Conservation (phyloP, 2,329 filamentous ascomycete genomes). For the Septoria linicola region DNA sequence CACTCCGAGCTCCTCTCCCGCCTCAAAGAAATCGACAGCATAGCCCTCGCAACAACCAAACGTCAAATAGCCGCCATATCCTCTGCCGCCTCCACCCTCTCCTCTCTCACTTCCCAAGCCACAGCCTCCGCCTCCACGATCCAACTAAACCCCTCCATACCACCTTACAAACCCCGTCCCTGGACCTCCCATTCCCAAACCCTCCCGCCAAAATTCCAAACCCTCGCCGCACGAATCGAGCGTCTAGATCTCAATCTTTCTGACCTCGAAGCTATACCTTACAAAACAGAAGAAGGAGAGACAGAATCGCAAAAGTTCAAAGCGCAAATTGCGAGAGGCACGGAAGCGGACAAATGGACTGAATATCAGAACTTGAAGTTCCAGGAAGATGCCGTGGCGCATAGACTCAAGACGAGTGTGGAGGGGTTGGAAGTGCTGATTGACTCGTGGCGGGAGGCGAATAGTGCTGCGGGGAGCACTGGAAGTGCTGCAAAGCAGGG, state of each 20-base stretch:
- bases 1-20: not conserved
- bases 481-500: no score
- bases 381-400: not conserved
- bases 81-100: not conserved
- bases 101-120: not conserved
- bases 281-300: conserved; percentile 1
- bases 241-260: conserved; percentile 7
- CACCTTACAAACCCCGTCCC: conserved; percentile 6
- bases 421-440: not conserved
- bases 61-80: conserved; percentile 2
- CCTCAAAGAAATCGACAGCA: conserved; percentile 15
- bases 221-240: not conserved
- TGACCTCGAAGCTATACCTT: conserved; percentile 7
- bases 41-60: conserved; percentile 12
- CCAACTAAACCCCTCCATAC: conserved; percentile 11
- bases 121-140: not conserved
- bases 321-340: not conserved
- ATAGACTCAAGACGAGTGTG: not conserved
- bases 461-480: no score
- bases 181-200: conserved; percentile 2
- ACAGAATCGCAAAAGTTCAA: not conserved
- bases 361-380: not conserved
- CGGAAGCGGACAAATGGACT: not conserved
- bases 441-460: not conserved
- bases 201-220: not conserved